phyloP scores from a whole-genome alignment of 345 rosid species.

The Eucalyptus marginata region DNA sequence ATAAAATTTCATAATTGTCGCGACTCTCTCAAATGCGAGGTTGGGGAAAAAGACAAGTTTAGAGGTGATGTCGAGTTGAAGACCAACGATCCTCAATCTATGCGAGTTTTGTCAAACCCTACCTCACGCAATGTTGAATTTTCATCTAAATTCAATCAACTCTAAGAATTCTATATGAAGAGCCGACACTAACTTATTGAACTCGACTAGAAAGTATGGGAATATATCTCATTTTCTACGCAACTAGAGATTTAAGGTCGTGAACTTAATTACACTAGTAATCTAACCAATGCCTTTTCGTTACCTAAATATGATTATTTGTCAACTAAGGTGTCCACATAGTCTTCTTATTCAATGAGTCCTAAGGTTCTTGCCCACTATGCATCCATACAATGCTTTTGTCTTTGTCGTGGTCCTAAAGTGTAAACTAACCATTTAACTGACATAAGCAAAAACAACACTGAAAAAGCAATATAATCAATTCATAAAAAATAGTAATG shows the following conservation, averaged over 20 bases:
- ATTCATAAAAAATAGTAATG: too few relatives aligned
- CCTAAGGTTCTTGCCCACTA: background rate
- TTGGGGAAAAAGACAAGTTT: fast-evolving
- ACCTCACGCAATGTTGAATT: fast-evolving
- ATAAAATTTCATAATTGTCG: background rate
- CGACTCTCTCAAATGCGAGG: fast-evolving
- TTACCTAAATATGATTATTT: too few relatives aligned
- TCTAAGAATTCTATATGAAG: background rate
- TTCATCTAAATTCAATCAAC: background rate
- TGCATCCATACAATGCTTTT: background rate
- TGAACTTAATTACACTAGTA: fast-evolving
- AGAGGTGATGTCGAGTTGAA: background rate
- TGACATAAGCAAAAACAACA: background rate
- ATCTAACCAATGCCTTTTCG: fast-evolving
- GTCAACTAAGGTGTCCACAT: too few relatives aligned
- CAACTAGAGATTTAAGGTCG: too few relatives aligned
- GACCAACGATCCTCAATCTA: background rate
- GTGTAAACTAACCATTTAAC: background rate
- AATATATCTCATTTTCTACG: fast-evolving
- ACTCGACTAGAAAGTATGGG: fast-evolving
- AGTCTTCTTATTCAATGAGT: too few relatives aligned
- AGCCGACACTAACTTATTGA: background rate
- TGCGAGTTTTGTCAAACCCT: fast-evolving
- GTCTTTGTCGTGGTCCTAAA: background rate
- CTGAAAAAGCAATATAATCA: background rate